Evolutionary conservation across 257 asterid genomes (phyloP), one percentile per base, ranked within the genome.

Genomic region (Solanum pimpinellifolium): DNA sequence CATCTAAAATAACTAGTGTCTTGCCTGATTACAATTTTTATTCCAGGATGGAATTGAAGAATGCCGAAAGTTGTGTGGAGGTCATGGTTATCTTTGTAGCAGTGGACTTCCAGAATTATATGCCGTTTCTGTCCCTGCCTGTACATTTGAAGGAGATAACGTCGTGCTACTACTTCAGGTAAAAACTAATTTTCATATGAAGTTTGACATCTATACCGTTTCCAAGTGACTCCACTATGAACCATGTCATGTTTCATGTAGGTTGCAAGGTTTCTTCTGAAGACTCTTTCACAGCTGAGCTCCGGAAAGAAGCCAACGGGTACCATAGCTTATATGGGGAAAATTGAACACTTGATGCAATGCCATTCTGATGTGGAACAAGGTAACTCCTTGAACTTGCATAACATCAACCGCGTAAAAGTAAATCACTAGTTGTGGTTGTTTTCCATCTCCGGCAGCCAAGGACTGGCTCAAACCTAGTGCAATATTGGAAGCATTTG

Each of bases 81-180:
- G 99, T 81, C 99, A 97, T 90, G 99, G 99, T 81, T 97, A 96
- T 90, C 96, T 97, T 66, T 94, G 98, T 91, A 93, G 92, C 90
- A 97, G 99, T 90, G 99, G 99, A 88, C 99, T 96, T 90, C 99
- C 99, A 49, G 99, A 97, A 88, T 89, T 96, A 89, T 96, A 95
- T 91, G 99, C 99, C 18, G 99, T 95, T 88, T 96, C 96, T 92
- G 98, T 97, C 84, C 99, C 99, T 84, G 96, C 98, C 81, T 97
- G 99, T 93, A 96, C 99, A 7, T 96, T 96, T 90, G 99, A 97
- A 93, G 99, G 99, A 86, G 99, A 96, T 90, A 96, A 97, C 90
- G 72, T 33, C 83, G 99, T 96, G 88, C 91, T 96, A 72, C 91
- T 93, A 87, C 93, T 97, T 86, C 99, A 97, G 97, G 99, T 95